Base-by-base conservation (phyloP, 2,329 filamentous ascomycete genomes). In the Monosporascus sp. region DNA sequence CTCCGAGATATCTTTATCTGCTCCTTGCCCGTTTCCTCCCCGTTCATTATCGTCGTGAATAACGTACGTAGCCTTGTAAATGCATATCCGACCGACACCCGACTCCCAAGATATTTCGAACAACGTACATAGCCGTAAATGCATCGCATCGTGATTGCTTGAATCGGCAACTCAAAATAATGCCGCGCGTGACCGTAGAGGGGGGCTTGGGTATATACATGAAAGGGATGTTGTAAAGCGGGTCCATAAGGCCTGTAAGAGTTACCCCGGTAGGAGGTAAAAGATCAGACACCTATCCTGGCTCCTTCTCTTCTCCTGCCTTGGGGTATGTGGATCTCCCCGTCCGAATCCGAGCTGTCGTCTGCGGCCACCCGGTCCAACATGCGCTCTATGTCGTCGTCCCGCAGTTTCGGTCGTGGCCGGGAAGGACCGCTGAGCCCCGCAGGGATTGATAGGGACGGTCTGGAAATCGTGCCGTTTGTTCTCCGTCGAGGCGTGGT, bases 331-430 rank as follows among this genome's bases (percentile, higher is more conserved):
- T 76, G 69, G 52, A 84, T 84, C 62, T 84, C 81, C 34, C 76
- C 77, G 31, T 84, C 81, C 17, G 82, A 82, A 45, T 82, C 81
- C 19, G 79, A 82, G 52, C 79, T 75, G 45, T 77, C 78, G n/a
- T 70, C 71, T 34, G 75, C 77, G 2, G 73, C 76, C 2, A 74
- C 79, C 37, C 73, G 73, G 53, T 84, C 81, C 41, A 84, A 69
- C 77, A 84, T 82, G 38, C 75, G 72, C 54, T 84, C 81, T 52
- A 84, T 81, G 40, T 84, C 81, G 43, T 80, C 79, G 38, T 83
- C 80, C 2, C 71, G 72, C 40, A 84, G 59, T 5, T 69, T 65
- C n/a, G 72, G 65, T 60, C 76, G 65, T 53, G 74, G 64, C 61
- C 73, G 69, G 6, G 68, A 65, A 7, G 68, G 60, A 20, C 66